Evolutionary conservation across 106 monocot species (phyloP).

Genomic region (Dendrobium chrysotoxum): DNA sequence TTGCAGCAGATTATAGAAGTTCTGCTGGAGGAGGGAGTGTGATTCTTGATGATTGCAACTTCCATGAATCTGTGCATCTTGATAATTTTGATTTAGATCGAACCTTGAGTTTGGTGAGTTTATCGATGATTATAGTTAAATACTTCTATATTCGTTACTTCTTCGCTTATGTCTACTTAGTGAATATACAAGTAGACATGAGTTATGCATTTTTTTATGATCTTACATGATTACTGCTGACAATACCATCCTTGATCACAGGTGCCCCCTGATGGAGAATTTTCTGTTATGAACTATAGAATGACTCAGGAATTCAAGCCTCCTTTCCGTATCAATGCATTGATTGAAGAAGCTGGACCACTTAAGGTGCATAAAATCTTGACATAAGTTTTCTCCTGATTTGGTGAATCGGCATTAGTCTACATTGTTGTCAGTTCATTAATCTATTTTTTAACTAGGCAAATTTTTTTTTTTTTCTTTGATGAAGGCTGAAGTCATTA

Average conservation of each 20-base stretch:
- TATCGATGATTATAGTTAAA: neutral
- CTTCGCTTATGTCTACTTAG: neutral
- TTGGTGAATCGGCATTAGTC: neutral
- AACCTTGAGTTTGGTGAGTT: conserved; percentile 73
- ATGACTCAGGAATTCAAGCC: conserved; percentile 99
- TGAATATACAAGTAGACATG: neutral
- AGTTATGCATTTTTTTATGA: neutral
- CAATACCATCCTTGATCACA: conserved; percentile 17
- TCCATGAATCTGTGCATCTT: conserved; percentile 93
- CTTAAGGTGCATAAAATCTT: conserved; percentile 39
- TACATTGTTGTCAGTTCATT: neutral
- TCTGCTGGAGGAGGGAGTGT: conserved; percentile 75
- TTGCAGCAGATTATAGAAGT: conserved; percentile 65
- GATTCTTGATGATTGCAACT: conserved; percentile 95
- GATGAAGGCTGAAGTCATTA: conserved; percentile 75
- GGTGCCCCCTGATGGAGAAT: conserved; percentile 97
- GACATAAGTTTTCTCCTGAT: neutral
- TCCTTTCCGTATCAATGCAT: conserved; percentile 86
- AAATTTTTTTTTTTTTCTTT: neutral
- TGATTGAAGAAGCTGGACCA: conserved; percentile 91
- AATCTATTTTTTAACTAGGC: neutral
- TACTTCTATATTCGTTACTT: neutral
- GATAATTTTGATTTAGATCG: conserved; percentile 89
- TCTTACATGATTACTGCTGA: neutral
- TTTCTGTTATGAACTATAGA: conserved; percentile 95